These are phyloP conservation scores for Saccharum officinarum DNA, from an alignment of 176 grass and related monocot species.

Conservation along the genomic window DNA sequence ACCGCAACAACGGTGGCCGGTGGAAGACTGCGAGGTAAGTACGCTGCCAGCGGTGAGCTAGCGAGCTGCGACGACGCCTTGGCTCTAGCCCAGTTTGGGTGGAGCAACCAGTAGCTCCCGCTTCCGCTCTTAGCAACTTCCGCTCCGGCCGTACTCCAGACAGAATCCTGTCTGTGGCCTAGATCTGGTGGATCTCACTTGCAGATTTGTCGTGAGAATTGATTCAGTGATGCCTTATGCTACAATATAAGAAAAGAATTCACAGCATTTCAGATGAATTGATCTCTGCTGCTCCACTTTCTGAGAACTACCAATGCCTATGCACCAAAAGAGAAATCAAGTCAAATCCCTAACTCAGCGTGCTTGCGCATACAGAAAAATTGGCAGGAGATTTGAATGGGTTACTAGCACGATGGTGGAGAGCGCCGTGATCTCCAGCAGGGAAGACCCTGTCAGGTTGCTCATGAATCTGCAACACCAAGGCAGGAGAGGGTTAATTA, in stretches of 20 bases:
- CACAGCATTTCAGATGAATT: constrained; percentile 20
- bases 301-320: constrained; percentile 84
- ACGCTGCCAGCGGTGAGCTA: background rate
- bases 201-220: background rate
- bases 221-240: background rate
- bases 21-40: background rate
- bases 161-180: too few relatives aligned
- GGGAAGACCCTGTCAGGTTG: constrained; percentile 73
- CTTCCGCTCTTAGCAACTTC: background rate
- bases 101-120: background rate
- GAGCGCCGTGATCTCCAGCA: constrained; percentile 69
- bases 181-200: background rate
- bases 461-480: constrained; percentile 61
- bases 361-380: background rate
- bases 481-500: background rate
- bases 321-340: background rate
- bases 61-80: background rate
- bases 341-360: constrained; percentile 15
- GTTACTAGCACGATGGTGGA: constrained; percentile 71
- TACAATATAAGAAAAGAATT: background rate
- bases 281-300: constrained; percentile 64
- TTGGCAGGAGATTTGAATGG: background rate
- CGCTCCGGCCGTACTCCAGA: too few relatives aligned
- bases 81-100: background rate
- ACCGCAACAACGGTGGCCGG: background rate